Base-by-base conservation (phyloP, 2,329 filamentous ascomycete species). In the Gnomoniopsis smithogilvyi region DNA sequence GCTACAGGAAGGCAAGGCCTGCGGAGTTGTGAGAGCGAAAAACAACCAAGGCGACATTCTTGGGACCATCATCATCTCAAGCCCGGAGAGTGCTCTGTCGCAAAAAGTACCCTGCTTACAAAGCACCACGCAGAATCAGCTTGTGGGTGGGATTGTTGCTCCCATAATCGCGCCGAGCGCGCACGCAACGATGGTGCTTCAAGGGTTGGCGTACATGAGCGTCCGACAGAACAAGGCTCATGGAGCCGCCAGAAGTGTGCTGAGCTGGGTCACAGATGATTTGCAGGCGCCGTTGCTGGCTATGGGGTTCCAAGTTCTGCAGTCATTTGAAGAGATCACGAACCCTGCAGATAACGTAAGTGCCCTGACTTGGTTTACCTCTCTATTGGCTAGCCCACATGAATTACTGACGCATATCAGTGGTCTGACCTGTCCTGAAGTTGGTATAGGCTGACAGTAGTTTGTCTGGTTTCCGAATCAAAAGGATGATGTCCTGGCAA, bases 21-120 rank as follows among this genome's bases (percentile, higher is more conserved):
- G 90, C 66, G 91, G 90, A 41, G 90, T 96, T 60, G 92, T 96
- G 59, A 84, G 92, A 33, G 92, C 92, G 22, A 95, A 92, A 73
- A 80, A 86, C 56, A 80, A 82, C 0, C 81, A 84, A 51, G 88
- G 88, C 58, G 78, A 78, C n/a, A 74, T 96, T 21, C 73, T 96
- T 7, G 92, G 91, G 1, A 93, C 88, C 1, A 86, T 96, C 15
- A 87, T 96, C 62, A 84, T 96, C 45, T 93, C 90, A 74, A 88
- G 87, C 64, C 84, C 84, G 51, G 83, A 84, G 48, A 91, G 89
- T 56, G 78, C 80, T 14, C 75, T 96, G 50, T 84, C 87, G 7
- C 85, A 85, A 30, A 88, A 86, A 66, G 81, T 95, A 53, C 91
- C 92, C 0, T 78, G 84, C 1, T 76, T 95, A 62, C 81, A 84